Evolutionary conservation across 306 rosid genomes (phyloP).

Genomic region (Alnus glutinosa): DNA sequence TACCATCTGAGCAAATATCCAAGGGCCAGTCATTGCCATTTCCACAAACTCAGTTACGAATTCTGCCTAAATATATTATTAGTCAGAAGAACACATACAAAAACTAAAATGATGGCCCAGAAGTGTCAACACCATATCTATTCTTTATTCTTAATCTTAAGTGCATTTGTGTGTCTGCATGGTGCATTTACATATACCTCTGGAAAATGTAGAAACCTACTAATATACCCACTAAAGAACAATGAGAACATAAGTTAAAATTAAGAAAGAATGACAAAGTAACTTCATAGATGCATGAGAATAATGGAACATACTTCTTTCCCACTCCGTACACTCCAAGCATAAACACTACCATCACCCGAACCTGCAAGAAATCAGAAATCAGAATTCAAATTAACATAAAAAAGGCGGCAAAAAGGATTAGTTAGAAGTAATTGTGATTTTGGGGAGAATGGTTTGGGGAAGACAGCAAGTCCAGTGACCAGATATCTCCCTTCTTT

Average conservation of each 20-base stretch:
- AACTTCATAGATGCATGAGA: conserved; percentile 20
- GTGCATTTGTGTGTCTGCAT: neutral
- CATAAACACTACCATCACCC: conserved; percentile 86
- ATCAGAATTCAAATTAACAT: conserved; percentile 23
- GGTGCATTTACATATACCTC: neutral
- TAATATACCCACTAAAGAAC: neutral
- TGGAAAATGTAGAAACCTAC: neutral
- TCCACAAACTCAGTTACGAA: neutral
- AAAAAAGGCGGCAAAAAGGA: conserved; percentile 23
- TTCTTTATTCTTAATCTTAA: neutral
- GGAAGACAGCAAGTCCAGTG: neutral
- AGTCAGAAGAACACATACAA: neutral
- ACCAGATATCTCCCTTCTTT: neutral
- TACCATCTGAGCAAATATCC: neutral
- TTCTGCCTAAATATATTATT: neutral
- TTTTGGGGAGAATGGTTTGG: neutral
- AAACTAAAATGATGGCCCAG: neutral
- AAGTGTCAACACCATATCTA: neutral
- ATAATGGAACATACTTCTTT: conserved; percentile 62
- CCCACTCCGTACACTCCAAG: conserved; percentile 85
- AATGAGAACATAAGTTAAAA: neutral
- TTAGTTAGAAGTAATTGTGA: conserved; percentile 11
- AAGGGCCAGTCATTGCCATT: neutral
- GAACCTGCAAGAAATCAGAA: conserved; percentile 61
- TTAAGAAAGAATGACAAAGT: neutral